Base-by-base conservation (phyloP, 2,329 filamentous ascomycete genomes). In the Fusarium sp. region DNA sequence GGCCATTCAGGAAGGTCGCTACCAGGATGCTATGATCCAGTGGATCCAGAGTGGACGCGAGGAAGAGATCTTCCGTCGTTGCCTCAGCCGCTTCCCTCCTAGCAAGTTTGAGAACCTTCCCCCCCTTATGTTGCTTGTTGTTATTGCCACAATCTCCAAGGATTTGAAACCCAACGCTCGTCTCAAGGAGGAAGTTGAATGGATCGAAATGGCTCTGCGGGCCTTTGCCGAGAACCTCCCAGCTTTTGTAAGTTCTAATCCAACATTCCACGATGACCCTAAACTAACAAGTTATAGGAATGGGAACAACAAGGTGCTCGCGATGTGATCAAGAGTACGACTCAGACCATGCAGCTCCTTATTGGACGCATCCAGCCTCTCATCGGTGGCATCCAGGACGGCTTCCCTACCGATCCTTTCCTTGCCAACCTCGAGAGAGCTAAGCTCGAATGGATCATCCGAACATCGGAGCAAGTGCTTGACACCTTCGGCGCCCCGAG, bases 1-100 rank as follows among this genome's bases (percentile, higher is more conserved):
- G 47, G 79, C 88, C 42, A 88, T 96, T 78, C 82, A 84, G 34
- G 83, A 85, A 28, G 86, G 86, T 21, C 84, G 86, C 34, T 84
- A 85, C 56, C 88, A 91, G 72, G 84, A 86, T 52, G 89, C 87
- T 40, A 83, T 89, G 74, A 83, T 91, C 56, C 85, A 86, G 62
- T 91, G 89, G 89, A 85, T 91, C 56, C 89, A 91, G 77, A 85
- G 85, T 68, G 85, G 83, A 17, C 83, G 86, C 32, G 85, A 89
- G 74, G 83, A 88, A 59, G 86, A 89, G 62, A 85, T 91, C 50
- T 91, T 90, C 76, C 82, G 85, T 30, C 77, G 77, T 30, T 79
- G 79, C 62, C 70, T 82, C 12, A 77, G 77, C 62, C 73, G 76
- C 6, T 79, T 79, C 54, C 75, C 77, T 6, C 75, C 80, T 1